Percentiles rank a stretch among this genome's conserved stretches.
phyloP scores from a whole-genome alignment of 108 stramenopile species.

The Phaeodactylum tricornutum region DNA sequence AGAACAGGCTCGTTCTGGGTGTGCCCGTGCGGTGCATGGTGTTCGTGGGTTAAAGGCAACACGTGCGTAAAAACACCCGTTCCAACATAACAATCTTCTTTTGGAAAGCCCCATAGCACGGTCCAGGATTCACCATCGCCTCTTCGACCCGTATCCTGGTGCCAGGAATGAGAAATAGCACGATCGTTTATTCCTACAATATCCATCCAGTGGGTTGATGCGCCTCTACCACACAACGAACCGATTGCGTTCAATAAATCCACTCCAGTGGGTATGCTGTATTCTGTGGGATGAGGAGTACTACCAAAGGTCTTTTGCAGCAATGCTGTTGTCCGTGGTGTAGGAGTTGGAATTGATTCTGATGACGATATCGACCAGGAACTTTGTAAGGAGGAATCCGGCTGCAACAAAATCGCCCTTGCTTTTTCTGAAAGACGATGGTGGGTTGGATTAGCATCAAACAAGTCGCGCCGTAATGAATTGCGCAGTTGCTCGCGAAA shows the following conservation, averaged over 20 bases:
- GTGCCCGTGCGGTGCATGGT: constrained; percentile 32
- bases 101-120: constrained; percentile 66
- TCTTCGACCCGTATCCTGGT: constrained; percentile 53
- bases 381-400: constrained; percentile 68
- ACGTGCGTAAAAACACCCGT: constrained; percentile 66
- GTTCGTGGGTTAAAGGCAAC: constrained; percentile 34
- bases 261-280: constrained; percentile 51
- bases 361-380: constrained; percentile 31
- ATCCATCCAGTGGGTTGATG: constrained; percentile 73
- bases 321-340: too few relatives aligned
- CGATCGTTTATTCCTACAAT: constrained; percentile 56
- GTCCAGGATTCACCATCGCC: constrained; percentile 29
- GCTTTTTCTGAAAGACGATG: constrained; percentile 55
- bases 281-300: constrained; percentile 29
- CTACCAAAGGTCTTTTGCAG: constrained; percentile 38
- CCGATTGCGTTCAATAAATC: constrained; percentile 54
- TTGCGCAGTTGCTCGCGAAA: constrained; percentile 42
- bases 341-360: too few relatives aligned
- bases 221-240: constrained; percentile 38
- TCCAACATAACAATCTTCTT: constrained; percentile 47
- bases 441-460: constrained; percentile 55
- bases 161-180: constrained; percentile 57
- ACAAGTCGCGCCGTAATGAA: constrained; percentile 66
- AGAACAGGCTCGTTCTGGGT: constrained; percentile 48
- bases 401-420: constrained; percentile 36